Percentiles rank a stretch among this genome's conserved stretches.
phyloP scores from a whole-genome alignment of 768 basidiomycete genomes.

The Rickenella mellea region DNA sequence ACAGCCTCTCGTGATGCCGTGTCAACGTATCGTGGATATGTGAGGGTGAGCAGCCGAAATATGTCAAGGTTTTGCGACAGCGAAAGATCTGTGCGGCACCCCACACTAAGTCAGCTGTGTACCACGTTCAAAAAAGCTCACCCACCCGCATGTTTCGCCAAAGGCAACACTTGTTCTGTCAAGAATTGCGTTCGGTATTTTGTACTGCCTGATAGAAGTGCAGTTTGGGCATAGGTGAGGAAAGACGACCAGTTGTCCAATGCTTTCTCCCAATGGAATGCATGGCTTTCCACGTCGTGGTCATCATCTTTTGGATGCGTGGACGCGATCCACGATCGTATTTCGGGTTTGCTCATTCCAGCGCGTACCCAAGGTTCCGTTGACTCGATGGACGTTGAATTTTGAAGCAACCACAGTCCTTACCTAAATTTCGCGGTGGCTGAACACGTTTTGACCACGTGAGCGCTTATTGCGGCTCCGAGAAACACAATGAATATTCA shows the following conservation, averaged over 20 bases:
- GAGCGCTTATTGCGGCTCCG: no score
- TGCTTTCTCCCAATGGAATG: slow-evolving; percentile 41
- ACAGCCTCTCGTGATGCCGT: slow-evolving; percentile 60
- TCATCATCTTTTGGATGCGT: slow-evolving; percentile 22
- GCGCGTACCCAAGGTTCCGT: no score
- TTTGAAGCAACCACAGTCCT: no score
- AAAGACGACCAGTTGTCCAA: slow-evolving; percentile 45
- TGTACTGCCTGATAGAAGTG: slow-evolving; percentile 43
- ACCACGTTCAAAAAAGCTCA: slow-evolving; percentile 6
- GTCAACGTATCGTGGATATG: slow-evolving; percentile 76
- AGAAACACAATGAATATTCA: no score
- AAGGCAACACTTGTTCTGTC: slow-evolving; percentile 46
- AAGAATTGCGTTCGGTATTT: slow-evolving; percentile 50
- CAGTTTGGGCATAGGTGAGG: slow-evolving; percentile 41
- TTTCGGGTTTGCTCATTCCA: slow-evolving; percentile 38
- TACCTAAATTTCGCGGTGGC: no score
- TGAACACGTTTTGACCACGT: no score
- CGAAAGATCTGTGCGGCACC: slow-evolving; percentile 37
- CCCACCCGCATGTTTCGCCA: slow-evolving; percentile 51
- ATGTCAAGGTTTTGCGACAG: slow-evolving; percentile 58
- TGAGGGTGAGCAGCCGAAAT: slow-evolving; percentile 63
- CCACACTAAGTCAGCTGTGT: slow-evolving; percentile 2
- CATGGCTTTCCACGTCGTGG: slow-evolving; percentile 20
- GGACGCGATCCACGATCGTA: slow-evolving; percentile 57
- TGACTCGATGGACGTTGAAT: no score